These are phyloP conservation scores for Pythium vanterpoolii DNA, from an alignment of 352 stramenopile genomes.

Conservation along the genomic window DNA sequence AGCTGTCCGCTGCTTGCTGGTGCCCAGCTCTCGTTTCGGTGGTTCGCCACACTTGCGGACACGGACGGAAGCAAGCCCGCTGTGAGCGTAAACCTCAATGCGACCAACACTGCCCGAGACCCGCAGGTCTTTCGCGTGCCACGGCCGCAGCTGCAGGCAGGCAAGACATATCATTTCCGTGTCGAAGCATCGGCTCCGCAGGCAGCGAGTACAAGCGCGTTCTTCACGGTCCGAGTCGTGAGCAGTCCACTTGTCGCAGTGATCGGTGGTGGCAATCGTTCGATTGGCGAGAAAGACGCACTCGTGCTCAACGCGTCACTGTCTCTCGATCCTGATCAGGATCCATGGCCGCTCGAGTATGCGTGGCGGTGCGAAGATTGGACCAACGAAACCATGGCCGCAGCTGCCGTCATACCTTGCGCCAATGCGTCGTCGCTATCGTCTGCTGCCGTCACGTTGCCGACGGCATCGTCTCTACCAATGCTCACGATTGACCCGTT, in stretches of 20 bases:
- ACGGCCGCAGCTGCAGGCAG: conserved; percentile 31
- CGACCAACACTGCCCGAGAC: conserved; percentile 55
- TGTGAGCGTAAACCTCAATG: conserved; percentile 31
- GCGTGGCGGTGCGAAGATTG: conserved; percentile 54
- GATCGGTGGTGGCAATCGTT: conserved; percentile 43
- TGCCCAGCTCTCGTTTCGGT: conserved; percentile 35
- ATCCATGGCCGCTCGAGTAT: conserved; percentile 35
- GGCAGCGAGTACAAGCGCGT: conserved; percentile 34
- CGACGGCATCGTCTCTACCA: conserved; percentile 8
- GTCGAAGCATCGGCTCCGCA: conserved; percentile 30
- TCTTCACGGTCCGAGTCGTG: conserved; percentile 38
- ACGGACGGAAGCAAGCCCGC: background rate
- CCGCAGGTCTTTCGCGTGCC: conserved; percentile 54
- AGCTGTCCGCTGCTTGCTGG: conserved; percentile 37
- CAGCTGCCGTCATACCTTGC: background rate
- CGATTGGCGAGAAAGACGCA: conserved; percentile 44
- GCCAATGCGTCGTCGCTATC: conserved; percentile 13
- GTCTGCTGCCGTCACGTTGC: background rate
- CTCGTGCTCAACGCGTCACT: conserved; percentile 46
- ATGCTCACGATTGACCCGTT: conserved; percentile 42
- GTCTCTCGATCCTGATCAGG: conserved; percentile 49
- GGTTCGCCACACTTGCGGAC: conserved; percentile 30
- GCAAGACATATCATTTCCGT: conserved; percentile 53
- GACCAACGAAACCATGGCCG: conserved; percentile 29
- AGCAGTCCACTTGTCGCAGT: conserved; percentile 34